These are phyloP conservation scores for Aquilaria sinensis DNA, from an alignment of 345 rosid genomes.

Conservation along the genomic window DNA sequence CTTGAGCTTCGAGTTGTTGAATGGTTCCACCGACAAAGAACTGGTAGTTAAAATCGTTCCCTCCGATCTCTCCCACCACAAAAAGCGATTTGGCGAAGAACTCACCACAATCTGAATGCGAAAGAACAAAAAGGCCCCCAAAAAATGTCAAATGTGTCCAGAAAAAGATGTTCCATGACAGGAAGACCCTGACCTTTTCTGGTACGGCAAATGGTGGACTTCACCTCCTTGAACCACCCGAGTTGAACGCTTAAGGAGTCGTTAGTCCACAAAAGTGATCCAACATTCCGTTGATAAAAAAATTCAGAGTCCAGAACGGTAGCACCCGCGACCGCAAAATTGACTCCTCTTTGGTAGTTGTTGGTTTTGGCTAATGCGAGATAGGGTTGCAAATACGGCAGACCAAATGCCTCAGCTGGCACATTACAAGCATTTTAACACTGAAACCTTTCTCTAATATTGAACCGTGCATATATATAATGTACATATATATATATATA, in stretches of 20 bases:
- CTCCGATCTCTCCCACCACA: constrained; percentile 70
- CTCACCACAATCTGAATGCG: constrained; percentile 32
- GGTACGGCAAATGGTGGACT: constrained; percentile 40
- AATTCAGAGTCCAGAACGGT: constrained; percentile 44
- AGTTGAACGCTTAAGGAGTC: constrained; percentile 45
- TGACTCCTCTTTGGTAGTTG: constrained; percentile 26
- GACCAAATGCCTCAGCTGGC: constrained; percentile 54
- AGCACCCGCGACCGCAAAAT: constrained; percentile 73
- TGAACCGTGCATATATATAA: too few relatives aligned
- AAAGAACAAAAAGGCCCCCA: neutral
- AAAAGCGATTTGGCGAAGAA: constrained; percentile 55
- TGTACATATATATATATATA: too few relatives aligned
- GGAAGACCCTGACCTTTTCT: constrained; percentile 28
- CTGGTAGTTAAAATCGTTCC: constrained; percentile 61
- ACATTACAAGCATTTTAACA: neutral
- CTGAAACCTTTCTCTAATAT: too few relatives aligned
- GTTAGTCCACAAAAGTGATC: constrained; percentile 33
- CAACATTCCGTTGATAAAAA: constrained; percentile 28
- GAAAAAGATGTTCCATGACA: too few relatives aligned
- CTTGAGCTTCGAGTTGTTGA: constrained; percentile 26
- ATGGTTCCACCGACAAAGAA: constrained; percentile 35
- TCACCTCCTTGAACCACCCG: constrained; percentile 57
- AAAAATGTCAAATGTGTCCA: neutral
- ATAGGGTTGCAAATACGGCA: constrained; percentile 49
- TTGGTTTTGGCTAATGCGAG: constrained; percentile 23